Base-by-base conservation (phyloP, 1,284 basidiomycete genomes). In the Fomitopsis schrenkii region DNA sequence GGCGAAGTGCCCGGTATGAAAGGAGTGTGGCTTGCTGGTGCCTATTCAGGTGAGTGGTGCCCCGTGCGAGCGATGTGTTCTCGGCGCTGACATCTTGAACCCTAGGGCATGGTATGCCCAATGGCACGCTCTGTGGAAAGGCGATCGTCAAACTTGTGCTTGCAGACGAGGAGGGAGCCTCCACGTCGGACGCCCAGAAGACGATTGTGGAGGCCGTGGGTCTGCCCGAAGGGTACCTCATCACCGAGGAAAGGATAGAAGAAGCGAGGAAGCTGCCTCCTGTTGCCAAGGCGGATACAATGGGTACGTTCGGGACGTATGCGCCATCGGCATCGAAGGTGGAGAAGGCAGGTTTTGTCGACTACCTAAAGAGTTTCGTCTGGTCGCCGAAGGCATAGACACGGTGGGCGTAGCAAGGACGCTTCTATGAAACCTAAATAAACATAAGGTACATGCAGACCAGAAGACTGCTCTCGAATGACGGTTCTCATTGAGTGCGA, bases 81-180 rank as follows among this genome's bases (percentile, higher is more conserved):
- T 38, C 28, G 50, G 19, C 35, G 40, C 41, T 41, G 48, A 38
- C 19, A 36, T 22, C 7, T 38, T 19, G n/a, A 33, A 33, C 30
- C 30, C 3, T n/a, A 59, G 58, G 58, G 2, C 58, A 59, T 33
- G 58, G 58, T 10, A 59, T 59, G 58, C 58, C 58, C 17, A 59
- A 59, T 33, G 48, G 40, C 17, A 55, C 58, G 14, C 58, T 59
- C 28, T 59, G 58, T 26, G 58, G 58, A 17, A 59, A 59, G 41
- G 58, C 58, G 6, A 40, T 55, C 50, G 52, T 59, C 3, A 26
- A 54, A n/a, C 38, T 59, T 5, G n/a, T 55, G 40, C 52, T 59
- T 5, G 58, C 22, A 6, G 58, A 54, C 9, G 58, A 59, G 41
- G 15, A 41, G 28, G 50, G 52, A 14, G 41, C 36, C 28, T 26